Percentiles rank a stretch among this genome's conserved stretches.
Conservation (phyloP, 73 alveolate species). For the Paramecium caudatum region DNA sequence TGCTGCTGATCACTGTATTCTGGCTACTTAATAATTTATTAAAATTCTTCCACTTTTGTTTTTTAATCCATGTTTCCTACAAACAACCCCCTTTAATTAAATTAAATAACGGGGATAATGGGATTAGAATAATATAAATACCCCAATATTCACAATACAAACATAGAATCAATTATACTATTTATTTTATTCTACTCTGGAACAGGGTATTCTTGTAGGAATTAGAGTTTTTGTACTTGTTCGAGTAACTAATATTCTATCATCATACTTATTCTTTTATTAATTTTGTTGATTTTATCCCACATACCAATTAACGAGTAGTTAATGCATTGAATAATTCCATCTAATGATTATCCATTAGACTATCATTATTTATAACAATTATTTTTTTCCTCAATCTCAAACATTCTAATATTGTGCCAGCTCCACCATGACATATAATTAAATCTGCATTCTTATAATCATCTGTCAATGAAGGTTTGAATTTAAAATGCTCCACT, state of each 20-base stretch:
- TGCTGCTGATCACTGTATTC: slow-evolving; percentile 11
- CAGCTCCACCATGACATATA: slow-evolving; percentile 63
- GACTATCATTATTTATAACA: slow-evolving; percentile 25
- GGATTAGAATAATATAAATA: background rate
- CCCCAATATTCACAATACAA: no score
- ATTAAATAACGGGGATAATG: slow-evolving; percentile 17
- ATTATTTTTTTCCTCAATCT: background rate
- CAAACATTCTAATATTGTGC: slow-evolving; percentile 3
- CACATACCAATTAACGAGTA: background rate
- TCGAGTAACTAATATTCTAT: background rate
- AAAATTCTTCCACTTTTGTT: slow-evolving; percentile 33
- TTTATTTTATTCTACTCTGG: background rate
- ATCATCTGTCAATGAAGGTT: slow-evolving; percentile 38
- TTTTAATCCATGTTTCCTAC: slow-evolving; percentile 4
- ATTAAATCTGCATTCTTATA: background rate
- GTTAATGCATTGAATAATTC: background rate
- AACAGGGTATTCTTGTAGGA: background rate
- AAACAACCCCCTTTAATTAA: slow-evolving; percentile 42
- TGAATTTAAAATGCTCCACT: slow-evolving; percentile 26
- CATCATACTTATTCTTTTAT: background rate
- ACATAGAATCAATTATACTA: slow-evolving; percentile 20
- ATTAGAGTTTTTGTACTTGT: background rate
- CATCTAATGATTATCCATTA: slow-evolving; percentile 50
- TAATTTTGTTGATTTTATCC: background rate
- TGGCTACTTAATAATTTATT: slow-evolving; percentile 27